Evolutionary conservation across 805 yeast genomes (phyloP).

Genomic region (Pichia scutulata): DNA sequence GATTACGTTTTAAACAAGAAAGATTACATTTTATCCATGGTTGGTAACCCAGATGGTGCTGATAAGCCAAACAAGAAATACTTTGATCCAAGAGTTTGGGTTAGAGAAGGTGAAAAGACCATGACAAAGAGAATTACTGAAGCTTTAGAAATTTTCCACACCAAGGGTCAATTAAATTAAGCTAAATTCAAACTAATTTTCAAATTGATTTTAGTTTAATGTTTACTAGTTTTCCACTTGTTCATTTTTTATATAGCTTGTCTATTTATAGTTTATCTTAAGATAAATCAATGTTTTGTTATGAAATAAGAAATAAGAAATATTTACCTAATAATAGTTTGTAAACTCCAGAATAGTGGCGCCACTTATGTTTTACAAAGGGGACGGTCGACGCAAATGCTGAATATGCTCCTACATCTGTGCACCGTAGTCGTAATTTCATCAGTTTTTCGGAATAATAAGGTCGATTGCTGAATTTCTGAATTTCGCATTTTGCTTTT

Average conservation of each 20-base stretch:
- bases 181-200: no score
- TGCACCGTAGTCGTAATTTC: not conserved
- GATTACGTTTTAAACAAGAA: conserved; percentile 94
- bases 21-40: conserved; percentile 82
- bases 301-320: no score
- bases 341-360: no score
- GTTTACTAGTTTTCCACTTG: not conserved
- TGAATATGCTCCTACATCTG: no score
- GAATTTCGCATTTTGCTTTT: not conserved
- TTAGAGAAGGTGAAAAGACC: conserved; percentile 99
- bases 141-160: conserved; percentile 83
- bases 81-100: conserved; percentile 99
- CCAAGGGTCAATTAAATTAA: conserved; percentile 46
- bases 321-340: no score
- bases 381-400: no score
- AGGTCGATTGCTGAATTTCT: no score
- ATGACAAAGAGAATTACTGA: conserved; percentile 80
- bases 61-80: conserved; percentile 99
- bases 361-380: no score
- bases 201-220: no score
- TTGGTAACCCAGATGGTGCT: conserved; percentile 99
- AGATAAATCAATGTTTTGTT: not conserved
- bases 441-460: no score
- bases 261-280: not conserved
- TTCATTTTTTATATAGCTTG: not conserved